Base-by-base conservation (phyloP, 192 early-diverging fungal genomes). In the Coemansia sp. region DNA sequence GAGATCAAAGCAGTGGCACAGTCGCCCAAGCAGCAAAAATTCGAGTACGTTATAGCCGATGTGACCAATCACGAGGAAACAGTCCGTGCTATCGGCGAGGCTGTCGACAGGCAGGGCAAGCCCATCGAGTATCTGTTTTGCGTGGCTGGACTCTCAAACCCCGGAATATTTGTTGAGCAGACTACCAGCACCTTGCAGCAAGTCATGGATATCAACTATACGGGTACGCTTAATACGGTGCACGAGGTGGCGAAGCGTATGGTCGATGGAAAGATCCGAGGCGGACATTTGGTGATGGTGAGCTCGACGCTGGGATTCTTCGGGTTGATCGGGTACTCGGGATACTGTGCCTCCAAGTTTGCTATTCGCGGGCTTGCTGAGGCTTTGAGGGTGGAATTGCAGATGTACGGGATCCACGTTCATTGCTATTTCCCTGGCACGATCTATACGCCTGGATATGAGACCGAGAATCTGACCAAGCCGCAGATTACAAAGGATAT, bases 381-480 rank as follows among this genome's bases (percentile, higher is more conserved):
- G 69, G 77, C 84, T 0, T 72, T 93, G 21, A 84, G 91, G 3
- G 84, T 87, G 46, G 92, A 93, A 68, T 72, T 91, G 38, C 72
- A 78, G 49, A 75, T 85, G 37, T 88, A 93, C 67, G 77, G 64
- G 4, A 92, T 93, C 69, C 66, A 69, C 32, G 84, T 88, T 11
- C 90, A 92, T 55, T 88, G 89, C 67, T 93, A 88, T 63, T 91
- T 88, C 61, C 89, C 92, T 0, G 92, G 90, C 14, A 88, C 84
- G 1, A 92, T 93, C 52, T 79, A 85, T 33, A 86, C 89, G 2
- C 90, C 90, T 43, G 92, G 92, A 11, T 92, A 84, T 62, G 89
- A 89, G 49, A 66, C 60, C 0, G 92, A 93, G 88, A 92, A 91
- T 65, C 59, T 86, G 76, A 91, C 88, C 3, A 92, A 92, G 74